Evolutionary conservation across 768 basidiomycete species (phyloP), one percentile per base, ranked within the genome.

Genomic region (Lyophyllum atratum): DNA sequence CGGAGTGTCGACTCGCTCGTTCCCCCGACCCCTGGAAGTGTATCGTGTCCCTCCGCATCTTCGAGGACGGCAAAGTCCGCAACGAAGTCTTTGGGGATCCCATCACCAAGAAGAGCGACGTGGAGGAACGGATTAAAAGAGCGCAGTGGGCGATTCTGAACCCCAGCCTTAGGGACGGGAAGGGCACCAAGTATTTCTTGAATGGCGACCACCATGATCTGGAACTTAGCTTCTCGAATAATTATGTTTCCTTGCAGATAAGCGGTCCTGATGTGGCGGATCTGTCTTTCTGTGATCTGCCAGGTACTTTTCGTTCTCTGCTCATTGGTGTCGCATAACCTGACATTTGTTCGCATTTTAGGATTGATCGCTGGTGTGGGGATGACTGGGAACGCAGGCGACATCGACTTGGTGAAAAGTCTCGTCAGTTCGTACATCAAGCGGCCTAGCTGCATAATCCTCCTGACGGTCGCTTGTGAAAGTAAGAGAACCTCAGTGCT

Each of bases 111-210:
- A 85, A 84, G 59, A 59, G 63, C 0, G 64, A 78, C 0, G 88
- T 90, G 1, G 86, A 90, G 55, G 86, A 87, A 4, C 77, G 86
- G 3, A 85, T 90, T 47, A 75, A 85, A 14, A 77, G 85, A 0
- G 89, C 89, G 0, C 88, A 89, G 60, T 71, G 73, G 1, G 88
- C 87, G 0, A 84, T 90, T 24, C 74, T 90, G 6, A 87, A 87
- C 52, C 88, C 88, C 0, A 73, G 66, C 46, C 68, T 62, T 2
- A 54, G 68, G 1, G 49, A 42, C 3, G 31, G 57, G 4, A 49
- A 52, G 26, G 55, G 56, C 1, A 19, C 43, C 2, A 49, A 42
- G 12, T 28, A 68, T 6, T 85, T 84, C 57, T 70, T 86, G 14
- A 67, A 70, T 0, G 75, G 68, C 2, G 66, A 66, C 2, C 69